These are phyloP conservation scores for Amanita brunnescens DNA, from an alignment of 768 basidiomycete species.

Conservation along the genomic window DNA sequence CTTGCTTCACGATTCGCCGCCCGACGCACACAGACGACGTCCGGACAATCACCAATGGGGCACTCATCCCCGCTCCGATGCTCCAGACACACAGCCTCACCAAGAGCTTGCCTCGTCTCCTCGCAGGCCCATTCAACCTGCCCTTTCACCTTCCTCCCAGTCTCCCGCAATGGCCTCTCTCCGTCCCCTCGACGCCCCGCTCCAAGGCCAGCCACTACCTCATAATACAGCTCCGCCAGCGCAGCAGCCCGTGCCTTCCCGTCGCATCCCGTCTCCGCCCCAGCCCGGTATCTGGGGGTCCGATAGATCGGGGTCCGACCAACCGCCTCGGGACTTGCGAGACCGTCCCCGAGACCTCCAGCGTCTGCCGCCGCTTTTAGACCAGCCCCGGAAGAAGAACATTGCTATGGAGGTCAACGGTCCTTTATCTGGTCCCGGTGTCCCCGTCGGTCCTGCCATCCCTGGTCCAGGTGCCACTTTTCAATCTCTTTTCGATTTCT, in stretches of 20 bases:
- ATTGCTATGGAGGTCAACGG: slow-evolving; percentile 8
- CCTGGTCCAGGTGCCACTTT: not conserved
- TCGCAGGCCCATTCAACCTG: slow-evolving; percentile 12
- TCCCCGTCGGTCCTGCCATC: not conserved
- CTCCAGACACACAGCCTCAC: slow-evolving; percentile 11
- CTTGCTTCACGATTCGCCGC: slow-evolving; percentile 63
- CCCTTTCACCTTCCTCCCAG: slow-evolving; percentile 11
- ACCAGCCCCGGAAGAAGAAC: slow-evolving; percentile 6
- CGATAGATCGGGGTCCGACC: slow-evolving; percentile 13
- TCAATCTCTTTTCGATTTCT: not conserved
- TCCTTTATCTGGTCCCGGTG: slow-evolving; percentile 5
- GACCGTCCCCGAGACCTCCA: slow-evolving; percentile 6
- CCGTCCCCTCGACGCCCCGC: slow-evolving; percentile 16
- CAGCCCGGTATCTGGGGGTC: slow-evolving; percentile 3
- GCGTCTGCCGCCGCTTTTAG: slow-evolving; percentile 2
- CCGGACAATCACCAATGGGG: slow-evolving; percentile 1
- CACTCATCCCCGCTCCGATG: slow-evolving; percentile 12
- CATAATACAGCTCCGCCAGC: too few species aligned
- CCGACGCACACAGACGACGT: slow-evolving; percentile 25
- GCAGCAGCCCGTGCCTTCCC: too few species aligned
- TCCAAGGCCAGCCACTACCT: not conserved
- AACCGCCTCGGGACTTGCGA: slow-evolving; percentile 15
- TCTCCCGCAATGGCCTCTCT: slow-evolving; percentile 25
- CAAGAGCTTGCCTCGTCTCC: slow-evolving; percentile 7
- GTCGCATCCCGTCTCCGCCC: too few species aligned